A percentile compares a stretch with the other conserved stretches of the same genome.
Evolutionary conservation across 1,284 basidiomycete genomes (phyloP).

Genomic region (Cutaneotrichosporon curvatum): DNA sequence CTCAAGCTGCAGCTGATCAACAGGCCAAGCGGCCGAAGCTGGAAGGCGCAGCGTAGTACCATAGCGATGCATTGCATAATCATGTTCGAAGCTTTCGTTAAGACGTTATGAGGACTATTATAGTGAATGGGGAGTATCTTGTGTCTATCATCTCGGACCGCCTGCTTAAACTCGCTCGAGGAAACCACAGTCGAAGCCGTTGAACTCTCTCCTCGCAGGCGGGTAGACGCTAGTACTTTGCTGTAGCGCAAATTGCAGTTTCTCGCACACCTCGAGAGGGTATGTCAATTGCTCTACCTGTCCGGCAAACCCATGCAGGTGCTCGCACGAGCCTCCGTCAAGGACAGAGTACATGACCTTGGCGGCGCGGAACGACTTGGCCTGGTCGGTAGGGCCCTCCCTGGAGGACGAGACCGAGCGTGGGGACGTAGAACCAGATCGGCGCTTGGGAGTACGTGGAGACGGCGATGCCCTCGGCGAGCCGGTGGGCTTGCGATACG

Average conservation of each 20-base stretch:
- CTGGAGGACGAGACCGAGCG: neutral
- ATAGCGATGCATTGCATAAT: too few species aligned
- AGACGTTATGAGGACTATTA: too few species aligned
- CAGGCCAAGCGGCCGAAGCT: too few species aligned
- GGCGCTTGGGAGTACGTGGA: neutral
- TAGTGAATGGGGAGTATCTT: too few species aligned
- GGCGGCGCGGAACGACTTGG: constrained; percentile 19
- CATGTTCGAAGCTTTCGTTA: too few species aligned
- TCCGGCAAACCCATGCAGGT: constrained; percentile 8
- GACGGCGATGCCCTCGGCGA: neutral
- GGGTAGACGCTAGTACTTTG: constrained; percentile 33
- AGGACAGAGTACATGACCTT: constrained; percentile 37
- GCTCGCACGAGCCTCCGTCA: constrained; percentile 8
- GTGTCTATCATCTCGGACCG: too few species aligned
- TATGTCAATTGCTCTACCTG: constrained; percentile 37
- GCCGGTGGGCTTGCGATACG: constrained; percentile 50
- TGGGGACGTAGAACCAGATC: neutral
- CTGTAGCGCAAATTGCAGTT: constrained; percentile 23
- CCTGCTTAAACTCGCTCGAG: constrained; percentile 23
- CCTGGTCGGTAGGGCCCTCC: neutral
- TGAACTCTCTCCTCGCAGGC: constrained; percentile 23
- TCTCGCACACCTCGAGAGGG: constrained; percentile 24
- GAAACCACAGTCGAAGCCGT: constrained; percentile 36
- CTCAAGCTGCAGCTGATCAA: too few species aligned
- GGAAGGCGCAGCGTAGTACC: too few species aligned